These are phyloP conservation scores for Coprinopsis marcescibilis DNA, from an alignment of 768 basidiomycete species.

Conservation along the genomic window DNA sequence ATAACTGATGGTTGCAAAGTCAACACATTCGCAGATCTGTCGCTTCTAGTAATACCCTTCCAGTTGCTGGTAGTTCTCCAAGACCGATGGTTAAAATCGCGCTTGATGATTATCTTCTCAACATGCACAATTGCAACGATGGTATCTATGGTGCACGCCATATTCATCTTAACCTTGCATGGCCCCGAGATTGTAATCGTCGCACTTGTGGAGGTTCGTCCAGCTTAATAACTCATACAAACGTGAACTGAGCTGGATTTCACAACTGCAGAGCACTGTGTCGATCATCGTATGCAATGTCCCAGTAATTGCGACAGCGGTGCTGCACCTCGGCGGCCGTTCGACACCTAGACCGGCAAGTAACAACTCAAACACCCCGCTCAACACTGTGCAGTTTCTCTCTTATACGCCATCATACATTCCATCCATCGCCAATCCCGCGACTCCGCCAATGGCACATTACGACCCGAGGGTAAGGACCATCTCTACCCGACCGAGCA, in stretches of 20 bases:
- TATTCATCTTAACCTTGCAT: constrained; percentile 29
- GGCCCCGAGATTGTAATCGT: constrained; percentile 28
- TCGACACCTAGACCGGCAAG: neutral
- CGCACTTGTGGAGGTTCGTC: constrained; percentile 38
- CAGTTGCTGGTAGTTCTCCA: constrained; percentile 38
- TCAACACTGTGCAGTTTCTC: neutral
- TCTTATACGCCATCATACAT: neutral
- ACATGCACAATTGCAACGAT: constrained; percentile 45
- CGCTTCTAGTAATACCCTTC: constrained; percentile 41
- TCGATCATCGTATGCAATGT: constrained; percentile 36
- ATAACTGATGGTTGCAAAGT: too few relatives aligned
- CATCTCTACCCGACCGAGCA: neutral
- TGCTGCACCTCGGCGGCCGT: constrained; percentile 9
- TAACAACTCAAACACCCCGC: neutral
- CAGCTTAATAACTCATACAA: neutral
- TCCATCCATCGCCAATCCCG: neutral
- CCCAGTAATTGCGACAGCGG: constrained; percentile 29
- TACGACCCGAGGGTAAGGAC: neutral
- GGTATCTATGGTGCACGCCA: constrained; percentile 42
- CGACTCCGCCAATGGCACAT: neutral
- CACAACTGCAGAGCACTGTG: constrained; percentile 21
- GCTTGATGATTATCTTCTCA: constrained; percentile 48
- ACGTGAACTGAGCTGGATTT: neutral
- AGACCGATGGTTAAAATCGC: constrained; percentile 31
- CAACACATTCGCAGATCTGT: constrained; percentile 39